Evolutionary conservation across 495 filamentous ascomycete species (phyloP).

Genomic region (Xylaria palmicola): DNA sequence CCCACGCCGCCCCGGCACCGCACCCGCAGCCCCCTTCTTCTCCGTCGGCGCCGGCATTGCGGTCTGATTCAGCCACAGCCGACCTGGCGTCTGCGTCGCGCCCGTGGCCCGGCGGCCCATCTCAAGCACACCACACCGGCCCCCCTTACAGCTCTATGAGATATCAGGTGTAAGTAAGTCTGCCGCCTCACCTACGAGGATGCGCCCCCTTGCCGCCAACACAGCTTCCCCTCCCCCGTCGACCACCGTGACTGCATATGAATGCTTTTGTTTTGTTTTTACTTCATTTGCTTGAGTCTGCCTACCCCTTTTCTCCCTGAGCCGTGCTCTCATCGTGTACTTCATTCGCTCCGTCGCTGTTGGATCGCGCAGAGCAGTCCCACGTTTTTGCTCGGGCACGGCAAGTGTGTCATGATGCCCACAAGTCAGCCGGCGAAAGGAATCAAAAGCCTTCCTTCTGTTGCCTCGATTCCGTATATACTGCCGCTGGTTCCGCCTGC

Average conservation of each 20-base stretch:
- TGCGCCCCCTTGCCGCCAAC: background rate
- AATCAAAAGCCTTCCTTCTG: background rate
- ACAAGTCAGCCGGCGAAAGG: background rate
- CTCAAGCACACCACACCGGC: conserved; percentile 10
- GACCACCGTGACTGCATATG: background rate
- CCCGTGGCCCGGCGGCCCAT: background rate
- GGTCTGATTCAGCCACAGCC: background rate
- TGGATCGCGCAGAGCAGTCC: background rate
- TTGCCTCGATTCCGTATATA: background rate
- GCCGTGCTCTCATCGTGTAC: background rate
- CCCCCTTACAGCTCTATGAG: conserved; percentile 4
- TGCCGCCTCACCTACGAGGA: background rate
- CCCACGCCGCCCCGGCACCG: background rate
- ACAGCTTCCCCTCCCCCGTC: background rate
- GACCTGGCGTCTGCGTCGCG: background rate
- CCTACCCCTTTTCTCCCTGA: background rate
- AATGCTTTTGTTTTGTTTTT: background rate
- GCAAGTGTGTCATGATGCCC: background rate
- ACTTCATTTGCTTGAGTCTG: background rate
- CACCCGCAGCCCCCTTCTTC: background rate
- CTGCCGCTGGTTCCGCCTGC: background rate
- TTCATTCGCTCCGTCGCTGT: background rate
- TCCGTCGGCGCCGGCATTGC: too few relatives aligned
- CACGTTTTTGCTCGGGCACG: background rate
- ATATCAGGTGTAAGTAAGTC: conserved; percentile 13